These are phyloP conservation scores for Emmonsiellopsis sp. DNA, from an alignment of 2,329 filamentous ascomycete genomes.

Conservation along the genomic window DNA sequence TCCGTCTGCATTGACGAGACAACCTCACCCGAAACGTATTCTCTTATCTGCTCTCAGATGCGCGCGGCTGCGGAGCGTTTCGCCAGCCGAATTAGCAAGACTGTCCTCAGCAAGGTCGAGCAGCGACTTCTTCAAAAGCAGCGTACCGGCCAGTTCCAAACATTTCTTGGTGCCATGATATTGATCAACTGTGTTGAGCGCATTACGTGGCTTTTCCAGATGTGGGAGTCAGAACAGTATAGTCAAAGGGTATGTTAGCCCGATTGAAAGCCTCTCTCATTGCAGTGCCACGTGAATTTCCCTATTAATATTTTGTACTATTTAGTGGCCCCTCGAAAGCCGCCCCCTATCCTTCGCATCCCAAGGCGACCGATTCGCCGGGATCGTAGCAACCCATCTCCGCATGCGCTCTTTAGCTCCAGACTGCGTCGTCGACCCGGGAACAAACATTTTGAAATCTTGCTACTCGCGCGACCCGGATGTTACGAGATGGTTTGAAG, in stretches of 20 bases:
- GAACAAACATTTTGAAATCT: slow-evolving; percentile 30
- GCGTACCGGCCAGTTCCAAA: slow-evolving; percentile 49
- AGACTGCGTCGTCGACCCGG: slow-evolving; percentile 28
- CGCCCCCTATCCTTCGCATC: slow-evolving; percentile 43
- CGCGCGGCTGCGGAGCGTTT: slow-evolving; percentile 48
- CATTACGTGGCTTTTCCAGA: slow-evolving; percentile 50
- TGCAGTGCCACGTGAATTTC: neutral
- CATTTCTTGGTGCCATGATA: slow-evolving; percentile 51
- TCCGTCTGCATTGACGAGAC: slow-evolving; percentile 31
- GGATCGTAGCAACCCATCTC: slow-evolving; percentile 49
- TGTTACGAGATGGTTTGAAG: slow-evolving; percentile 33
- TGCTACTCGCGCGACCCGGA: slow-evolving; percentile 31
- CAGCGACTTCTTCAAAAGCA: slow-evolving; percentile 50
- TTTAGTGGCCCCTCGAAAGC: slow-evolving; percentile 47
- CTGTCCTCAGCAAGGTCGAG: slow-evolving; percentile 52
- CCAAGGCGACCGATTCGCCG: slow-evolving; percentile 50
- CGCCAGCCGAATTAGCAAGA: slow-evolving; percentile 43
- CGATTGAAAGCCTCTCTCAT: neutral
- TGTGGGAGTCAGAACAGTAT: slow-evolving; percentile 39
- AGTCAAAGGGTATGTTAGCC: slow-evolving; percentile 23
- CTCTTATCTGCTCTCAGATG: slow-evolving; percentile 45
- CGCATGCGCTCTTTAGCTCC: slow-evolving; percentile 46
- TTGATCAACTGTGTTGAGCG: slow-evolving; percentile 52
- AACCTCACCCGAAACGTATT: slow-evolving; percentile 36
- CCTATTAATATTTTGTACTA: neutral